These are phyloP conservation scores for Penicillium sp. DNA, from an alignment of 2,329 filamentous ascomycete species.

Conservation along the genomic window DNA sequence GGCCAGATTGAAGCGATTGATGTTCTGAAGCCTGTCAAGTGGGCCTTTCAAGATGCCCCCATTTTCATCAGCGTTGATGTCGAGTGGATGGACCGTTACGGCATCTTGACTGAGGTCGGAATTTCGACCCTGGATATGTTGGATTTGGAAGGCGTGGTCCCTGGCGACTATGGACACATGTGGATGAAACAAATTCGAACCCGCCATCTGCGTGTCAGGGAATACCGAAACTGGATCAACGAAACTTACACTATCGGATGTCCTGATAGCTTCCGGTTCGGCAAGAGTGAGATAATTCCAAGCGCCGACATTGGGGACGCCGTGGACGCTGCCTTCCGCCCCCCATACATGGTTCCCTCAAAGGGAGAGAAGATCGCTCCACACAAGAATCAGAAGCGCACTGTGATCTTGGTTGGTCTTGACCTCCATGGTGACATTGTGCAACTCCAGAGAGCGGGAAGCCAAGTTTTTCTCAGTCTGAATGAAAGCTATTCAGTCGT, in stretches of 20 bases:
- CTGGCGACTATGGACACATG: constrained; percentile 52
- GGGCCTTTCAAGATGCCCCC: constrained; percentile 45
- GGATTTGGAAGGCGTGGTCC: constrained; percentile 47
- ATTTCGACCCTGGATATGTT: constrained; percentile 69
- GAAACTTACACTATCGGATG: constrained; percentile 60
- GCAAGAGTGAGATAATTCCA: constrained; percentile 49
- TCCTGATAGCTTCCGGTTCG: constrained; percentile 66
- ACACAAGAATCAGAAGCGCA: constrained; percentile 35
- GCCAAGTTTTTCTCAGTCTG: constrained; percentile 38
- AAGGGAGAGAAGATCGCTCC: constrained; percentile 5
- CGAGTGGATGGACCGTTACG: constrained; percentile 65
- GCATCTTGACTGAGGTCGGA: constrained; percentile 73
- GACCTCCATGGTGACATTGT: constrained; percentile 58
- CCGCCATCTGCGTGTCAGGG: constrained; percentile 67
- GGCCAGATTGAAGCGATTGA: constrained; percentile 30
- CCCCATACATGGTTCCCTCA: constrained; percentile 36
- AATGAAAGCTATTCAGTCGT: constrained; percentile 36
- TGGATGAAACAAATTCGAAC: constrained; percentile 62
- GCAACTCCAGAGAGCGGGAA: constrained; percentile 58
- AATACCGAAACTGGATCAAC: constrained; percentile 61
- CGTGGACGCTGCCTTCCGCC: constrained; percentile 49
- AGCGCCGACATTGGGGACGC: constrained; percentile 38
- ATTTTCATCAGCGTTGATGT: constrained; percentile 74
- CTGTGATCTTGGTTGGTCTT: constrained; percentile 72
- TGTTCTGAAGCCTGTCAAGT: constrained; percentile 35